phyloP scores from a whole-genome alignment of 768 basidiomycete species.

The Agaricus bisporus region DNA sequence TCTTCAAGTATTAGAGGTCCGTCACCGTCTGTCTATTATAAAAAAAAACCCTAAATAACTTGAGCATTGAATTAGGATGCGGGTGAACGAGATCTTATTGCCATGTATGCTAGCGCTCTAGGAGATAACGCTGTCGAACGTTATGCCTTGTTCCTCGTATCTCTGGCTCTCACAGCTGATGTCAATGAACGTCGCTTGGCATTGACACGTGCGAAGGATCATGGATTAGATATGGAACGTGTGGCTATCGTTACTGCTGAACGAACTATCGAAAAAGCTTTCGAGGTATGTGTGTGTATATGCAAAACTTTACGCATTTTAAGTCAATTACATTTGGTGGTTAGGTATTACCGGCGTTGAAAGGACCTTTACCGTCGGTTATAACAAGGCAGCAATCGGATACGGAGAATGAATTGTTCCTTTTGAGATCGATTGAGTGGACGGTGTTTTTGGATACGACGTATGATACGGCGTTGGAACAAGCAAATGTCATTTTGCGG shows the following conservation, averaged over 20 bases:
- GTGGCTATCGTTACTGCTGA: constrained; percentile 83
- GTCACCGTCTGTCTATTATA: constrained; percentile 12
- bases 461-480: constrained; percentile 71
- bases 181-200: constrained; percentile 61
- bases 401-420: constrained; percentile 50
- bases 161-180: constrained; percentile 60
- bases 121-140: constrained; percentile 89
- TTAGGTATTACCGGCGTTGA: constrained; percentile 47
- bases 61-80: constrained; percentile 40
- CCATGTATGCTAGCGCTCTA: constrained; percentile 88
- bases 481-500: constrained; percentile 82
- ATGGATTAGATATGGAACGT: constrained; percentile 74
- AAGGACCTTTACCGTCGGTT: constrained; percentile 57
- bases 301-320: too few species aligned
- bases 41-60: too few species aligned
- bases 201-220: constrained; percentile 70
- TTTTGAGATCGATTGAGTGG: constrained; percentile 93
- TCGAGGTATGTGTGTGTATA: constrained; percentile 37
- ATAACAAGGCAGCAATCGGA: constrained; percentile 50
- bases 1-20: constrained; percentile 78
- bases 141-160: constrained; percentile 86
- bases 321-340: too few species aligned
- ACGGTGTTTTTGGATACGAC: constrained; percentile 74
- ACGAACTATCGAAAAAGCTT: constrained; percentile 63
- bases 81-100: constrained; percentile 80